Evolutionary conservation across 2,329 filamentous ascomycete genomes (phyloP).

Genomic region (Cercospora brassicicola): DNA sequence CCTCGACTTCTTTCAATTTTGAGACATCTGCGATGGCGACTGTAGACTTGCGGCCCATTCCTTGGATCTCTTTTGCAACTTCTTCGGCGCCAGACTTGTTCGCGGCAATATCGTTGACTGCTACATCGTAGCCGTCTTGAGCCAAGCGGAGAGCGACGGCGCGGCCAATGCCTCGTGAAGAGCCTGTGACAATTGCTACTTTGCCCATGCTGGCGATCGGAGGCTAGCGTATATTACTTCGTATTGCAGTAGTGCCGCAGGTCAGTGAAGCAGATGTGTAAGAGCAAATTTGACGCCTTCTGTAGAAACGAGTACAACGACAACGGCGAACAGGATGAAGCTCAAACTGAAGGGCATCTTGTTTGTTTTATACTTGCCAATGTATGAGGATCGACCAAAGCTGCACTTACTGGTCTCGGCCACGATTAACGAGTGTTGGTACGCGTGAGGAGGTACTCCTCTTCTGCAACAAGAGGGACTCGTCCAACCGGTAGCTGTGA

Average conservation of each 20-base stretch:
- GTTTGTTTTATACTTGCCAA: neutral
- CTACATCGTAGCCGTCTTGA: slow-evolving; percentile 65
- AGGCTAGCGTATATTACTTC: neutral
- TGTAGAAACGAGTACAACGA: neutral
- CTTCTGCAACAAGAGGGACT: neutral
- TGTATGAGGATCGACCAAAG: neutral
- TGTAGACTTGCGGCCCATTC: slow-evolving; percentile 54
- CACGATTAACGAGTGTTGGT: neutral
- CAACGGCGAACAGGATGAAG: neutral
- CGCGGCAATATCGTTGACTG: slow-evolving; percentile 61
- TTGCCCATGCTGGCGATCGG: slow-evolving; percentile 5
- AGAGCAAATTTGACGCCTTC: neutral
- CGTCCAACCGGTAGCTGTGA: neutral
- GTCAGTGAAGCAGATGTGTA: neutral
- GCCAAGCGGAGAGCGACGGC: slow-evolving; percentile 65
- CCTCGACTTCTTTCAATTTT: slow-evolving; percentile 54
- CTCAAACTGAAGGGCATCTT: neutral
- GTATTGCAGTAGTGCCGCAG: neutral
- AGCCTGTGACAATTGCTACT: slow-evolving; percentile 42
- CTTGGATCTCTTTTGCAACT: slow-evolving; percentile 54
- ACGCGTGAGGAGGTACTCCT: slow-evolving; percentile 12
- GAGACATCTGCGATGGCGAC: slow-evolving; percentile 63
- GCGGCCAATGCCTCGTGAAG: slow-evolving; percentile 51
- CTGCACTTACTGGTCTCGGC: neutral
- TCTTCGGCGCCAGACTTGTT: slow-evolving; percentile 56